Base-by-base conservation (phyloP, 805 yeast species). In the Lipomyces yamadae region DNA sequence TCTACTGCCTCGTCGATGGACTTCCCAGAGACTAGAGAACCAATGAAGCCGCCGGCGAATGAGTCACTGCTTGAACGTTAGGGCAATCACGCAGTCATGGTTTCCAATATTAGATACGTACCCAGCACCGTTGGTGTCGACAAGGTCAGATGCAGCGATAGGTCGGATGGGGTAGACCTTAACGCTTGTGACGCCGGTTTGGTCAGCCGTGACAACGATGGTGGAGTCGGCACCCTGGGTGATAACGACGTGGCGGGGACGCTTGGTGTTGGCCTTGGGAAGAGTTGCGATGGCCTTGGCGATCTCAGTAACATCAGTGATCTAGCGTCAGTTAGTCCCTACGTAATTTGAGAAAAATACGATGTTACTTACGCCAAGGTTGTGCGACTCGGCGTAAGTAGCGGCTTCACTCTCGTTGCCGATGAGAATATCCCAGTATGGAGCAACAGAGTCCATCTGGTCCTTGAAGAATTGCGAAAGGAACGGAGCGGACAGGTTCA, bases 381-480 rank as follows among this genome's bases (percentile, higher is more conserved):
- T 90, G 78, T 93, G 96, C 56, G 97, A 81, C 81, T 91, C 91
- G 65, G 97, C 97, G 76, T 87, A 95, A 52, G 97, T 88, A 66
- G 89, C 96, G 71, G 98, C 98, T 82, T 95, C 99, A 62, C 96
- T 84, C 85, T 95, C 99, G 82, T 95, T 95, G 78, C 97, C 97
- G 78, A 95, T 89, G 75, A 95, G 85, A 81, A 83, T 88, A 80
- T 96, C 97, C 77, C 95, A 89, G 85, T 90, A 95, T 58, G 95
- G 95, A 68, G 92, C 78, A 56, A 88, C 85, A 68, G 85, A 79
- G 78, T 88, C 96, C 79, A 95, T 83, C 60, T 94, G 90, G 73
- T 88, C 96, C 84, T 93, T 93, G 88, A 94, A 95, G 81, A 94
- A 91, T 80, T 91, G 92, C 67, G 97, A 89, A 77, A 95, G 89